Base-by-base conservation (phyloP, 805 yeast species). In the Kluyveromyces siamensis region DNA sequence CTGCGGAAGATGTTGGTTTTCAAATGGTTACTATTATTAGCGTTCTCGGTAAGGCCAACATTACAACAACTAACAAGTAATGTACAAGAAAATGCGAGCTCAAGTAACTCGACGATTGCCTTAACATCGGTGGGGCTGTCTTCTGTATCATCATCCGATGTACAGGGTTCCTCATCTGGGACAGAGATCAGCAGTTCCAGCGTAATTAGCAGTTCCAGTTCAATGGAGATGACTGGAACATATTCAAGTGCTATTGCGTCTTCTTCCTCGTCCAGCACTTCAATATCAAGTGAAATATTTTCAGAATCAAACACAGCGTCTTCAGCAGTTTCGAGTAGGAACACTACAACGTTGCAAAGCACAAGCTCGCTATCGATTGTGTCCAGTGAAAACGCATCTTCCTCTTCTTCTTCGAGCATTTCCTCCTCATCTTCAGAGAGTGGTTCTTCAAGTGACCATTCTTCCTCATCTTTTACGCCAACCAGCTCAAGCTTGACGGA, bases 381-480 rank as follows among this genome's bases (percentile, higher is more conserved):
- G 8, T 45, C 50, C 37, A 50, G 45, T 8, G 21, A 44, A 46
- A 21, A 52, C 1, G 47, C 56, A 11, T 37, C 52, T 8, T 17
- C 50, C n/a, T 37, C 51, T 13, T 47, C 47, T 10, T 50, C 53
- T 18, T 42, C 52, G 19, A 52, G 51, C 40, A 41, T 46, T 27
- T 19, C 35, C 21, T 25, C 27, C 6, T 36, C 46, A 25, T 11
- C 17, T 16, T 17, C 33, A n/a, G 43, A 40, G 43, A 25, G 37
- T n/a, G 16, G 43, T 36, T 17, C 45, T 11, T 25, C 46, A 13
- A 37, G 41, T 11, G 14, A 37, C n/a, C 27, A 37, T n/a, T 37
- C 49, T 7, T 37, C 44, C 14, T 38, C 46, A 14, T 41, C 38
- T 13, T 17, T 39, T 27, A 25, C 37, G 14, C 27, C 33, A 17